Base-by-base conservation (phyloP, 1,139 yeast genomes). In the Yamadazyma epiphylla region DNA sequence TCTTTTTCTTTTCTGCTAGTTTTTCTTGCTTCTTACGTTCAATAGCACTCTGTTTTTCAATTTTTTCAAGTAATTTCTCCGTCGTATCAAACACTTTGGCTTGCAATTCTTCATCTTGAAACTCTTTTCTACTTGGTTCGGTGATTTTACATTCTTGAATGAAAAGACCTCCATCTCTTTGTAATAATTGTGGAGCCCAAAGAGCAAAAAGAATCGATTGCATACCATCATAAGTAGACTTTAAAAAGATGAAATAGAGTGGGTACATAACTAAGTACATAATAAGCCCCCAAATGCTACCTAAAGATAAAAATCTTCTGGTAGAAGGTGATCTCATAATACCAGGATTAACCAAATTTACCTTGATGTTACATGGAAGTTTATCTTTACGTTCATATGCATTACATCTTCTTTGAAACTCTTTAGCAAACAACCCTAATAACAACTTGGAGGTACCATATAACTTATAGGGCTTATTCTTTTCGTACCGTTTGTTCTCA, bases 261-360 rank as follows among this genome's bases (percentile, higher is more conserved):
- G 98, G 98, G 62, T 80, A 85, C 29, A 83, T 39, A 3, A 88
- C 4, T 23, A 87, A 39, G 54, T 91, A 91, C 4, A 80, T 16
- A 1, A 82, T 15, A 28, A 91, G 64, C 1, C 96, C 94, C 53
- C 74, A 58, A 2, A 91, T 46, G 0, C 85, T 66, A 0, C 98
- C 97, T 60, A 85, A 69, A 8, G 94, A 78, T 8, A 85, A 40
- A 28, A 81, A 77, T 37, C 96, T 71, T 46, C 94, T 77, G 27
- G 91, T 81, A 22, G 94, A 78, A 2, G 94, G 85, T 2, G 95
- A 79, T 46, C 97, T 71, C 81, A 86, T 84, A 29, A 89, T 46
- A 0, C 98, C 98, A 0, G 98, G 98, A 49, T 91, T 94, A 4
- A 85, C 94, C 37, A 86, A 46, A 36, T 81, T 71, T n/a, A 87